These are phyloP conservation scores for Trichosanthes truncata DNA, from an alignment of 306 rosid species.

Conservation along the genomic window DNA sequence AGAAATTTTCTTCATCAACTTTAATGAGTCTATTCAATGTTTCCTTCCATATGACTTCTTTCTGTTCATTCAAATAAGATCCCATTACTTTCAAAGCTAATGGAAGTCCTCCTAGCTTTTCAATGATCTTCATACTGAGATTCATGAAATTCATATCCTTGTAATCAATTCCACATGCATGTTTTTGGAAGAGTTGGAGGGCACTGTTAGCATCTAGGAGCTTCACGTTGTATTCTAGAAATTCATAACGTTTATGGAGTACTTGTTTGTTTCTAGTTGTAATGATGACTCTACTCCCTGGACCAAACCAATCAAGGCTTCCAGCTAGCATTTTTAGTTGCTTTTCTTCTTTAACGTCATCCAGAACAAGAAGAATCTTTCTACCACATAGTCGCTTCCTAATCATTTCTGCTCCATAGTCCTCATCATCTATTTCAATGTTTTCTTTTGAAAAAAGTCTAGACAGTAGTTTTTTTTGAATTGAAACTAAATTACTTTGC, in stretches of 20 bases:
- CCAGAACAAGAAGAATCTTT: conserved; percentile 1
- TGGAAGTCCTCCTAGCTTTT: conserved; percentile 3
- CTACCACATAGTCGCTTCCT: neutral
- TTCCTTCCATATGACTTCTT: neutral
- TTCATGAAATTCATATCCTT: neutral
- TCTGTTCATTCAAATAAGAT: neutral
- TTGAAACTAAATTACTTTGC: neutral
- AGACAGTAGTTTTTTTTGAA: conserved; percentile 9
- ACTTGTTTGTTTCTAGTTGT: neutral
- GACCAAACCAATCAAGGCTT: neutral
- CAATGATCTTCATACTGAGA: neutral
- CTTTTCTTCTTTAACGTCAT: neutral
- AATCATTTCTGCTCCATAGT: neutral
- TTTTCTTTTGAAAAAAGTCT: neutral
- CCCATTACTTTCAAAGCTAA: neutral
- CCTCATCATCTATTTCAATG: neutral
- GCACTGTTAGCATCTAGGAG: neutral
- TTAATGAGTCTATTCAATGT: neutral
- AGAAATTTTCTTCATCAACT: neutral
- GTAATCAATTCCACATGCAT: neutral
- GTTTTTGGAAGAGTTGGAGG: neutral
- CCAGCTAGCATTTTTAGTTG: neutral
- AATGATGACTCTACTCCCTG: conserved; percentile 1
- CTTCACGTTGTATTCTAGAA: neutral
- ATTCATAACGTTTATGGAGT: neutral